Base-by-base conservation (phyloP, 345 rosid species). In the Eucalyptus guilfoylei region DNA sequence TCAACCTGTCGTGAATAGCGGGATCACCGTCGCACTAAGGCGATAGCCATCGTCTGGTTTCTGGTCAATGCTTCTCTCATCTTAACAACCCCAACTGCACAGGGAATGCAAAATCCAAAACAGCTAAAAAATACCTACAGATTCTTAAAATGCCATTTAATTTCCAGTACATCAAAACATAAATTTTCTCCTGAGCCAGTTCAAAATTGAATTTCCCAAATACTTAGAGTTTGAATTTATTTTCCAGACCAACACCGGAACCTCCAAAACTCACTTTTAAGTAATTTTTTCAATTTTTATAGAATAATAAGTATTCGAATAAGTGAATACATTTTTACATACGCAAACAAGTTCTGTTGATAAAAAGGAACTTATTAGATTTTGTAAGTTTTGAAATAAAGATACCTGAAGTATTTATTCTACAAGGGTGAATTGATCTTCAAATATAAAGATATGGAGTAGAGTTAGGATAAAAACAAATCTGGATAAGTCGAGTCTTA, bases 351-450 rank as follows among this genome's bases (percentile, higher is more conserved):
- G 13, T 23, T 55, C 0, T 5, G 12, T 55, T 23, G 6, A 55
- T 54, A 5, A 24, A 55, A 55, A 9, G 62, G 30, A 55, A 21
- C 5, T 23, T 55, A 21, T 0, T 4, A 9, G 6, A 55, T 4
- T 55, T 21, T 23, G 62, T 55, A 55, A 21, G 28, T 55, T 55
- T 23, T 23, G 62, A 55, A 55, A 55, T 21, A 5, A 1, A 60
- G 0, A 62, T 62, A 11, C 34, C 17, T 14, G 5, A 0, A 1
- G 9, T 30, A 62, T 62, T 4, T 62, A 14, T 13, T 30, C 9
- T 13, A 30, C 1, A 1, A 62, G 69, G 34, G 15, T 14, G 72
- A 30, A 26, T 58, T 58, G 64, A 58, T 58, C 13, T 58, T 58
- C n/a, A 58, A 58, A 58, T 58, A 58, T 58, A 26, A 26, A 26